A percentile compares a stretch with the other conserved stretches of the same genome.
These are phyloP conservation scores for Sporothrix dimorphospora DNA, from an alignment of 2,329 filamentous ascomycete genomes.

Conservation along the genomic window DNA sequence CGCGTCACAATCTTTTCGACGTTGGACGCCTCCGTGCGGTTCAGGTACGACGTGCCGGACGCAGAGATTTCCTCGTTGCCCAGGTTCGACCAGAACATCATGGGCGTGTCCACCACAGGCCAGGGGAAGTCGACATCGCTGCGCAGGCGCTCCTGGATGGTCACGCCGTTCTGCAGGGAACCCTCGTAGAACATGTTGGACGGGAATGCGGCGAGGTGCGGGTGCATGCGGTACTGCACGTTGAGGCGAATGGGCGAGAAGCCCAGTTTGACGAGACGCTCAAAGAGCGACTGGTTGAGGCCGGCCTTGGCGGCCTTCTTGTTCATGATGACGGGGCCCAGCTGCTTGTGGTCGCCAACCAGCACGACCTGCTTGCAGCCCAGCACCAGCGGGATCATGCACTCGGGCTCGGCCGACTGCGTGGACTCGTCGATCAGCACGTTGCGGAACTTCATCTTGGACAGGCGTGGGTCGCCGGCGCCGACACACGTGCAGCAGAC, in stretches of 20 bases:
- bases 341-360: constrained; percentile 96
- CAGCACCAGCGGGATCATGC: constrained; percentile 95
- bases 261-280: constrained; percentile 90
- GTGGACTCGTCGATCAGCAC: constrained; percentile 98
- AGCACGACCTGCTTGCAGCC: constrained; percentile 99
- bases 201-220: constrained; percentile 93
- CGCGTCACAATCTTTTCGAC: constrained; percentile 98
- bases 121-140: constrained; percentile 97
- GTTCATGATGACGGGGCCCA: constrained; percentile 99
- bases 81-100: constrained; percentile 99
- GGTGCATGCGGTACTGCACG: constrained; percentile 99
- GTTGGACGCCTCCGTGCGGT: constrained; percentile 94
- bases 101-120: constrained; percentile 90
- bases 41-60: constrained; percentile 96
- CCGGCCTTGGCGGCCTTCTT: constrained; percentile 99
- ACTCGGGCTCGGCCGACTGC: constrained; percentile 96
- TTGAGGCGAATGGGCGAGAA: constrained; percentile 90
- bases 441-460: constrained; percentile 98
- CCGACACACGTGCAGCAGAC: constrained; percentile 99
- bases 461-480: constrained; percentile 89
- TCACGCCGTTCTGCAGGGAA: constrained; percentile 94
- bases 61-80: constrained; percentile 98
- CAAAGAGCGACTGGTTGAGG: constrained; percentile 96
- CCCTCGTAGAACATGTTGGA: constrained; percentile 99
- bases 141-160: constrained; percentile 82